Percentiles rank a stretch among this genome's conserved stretches.
These are phyloP conservation scores for Amanita rimosa DNA, from an alignment of 768 basidiomycete species.

Conservation along the genomic window DNA sequence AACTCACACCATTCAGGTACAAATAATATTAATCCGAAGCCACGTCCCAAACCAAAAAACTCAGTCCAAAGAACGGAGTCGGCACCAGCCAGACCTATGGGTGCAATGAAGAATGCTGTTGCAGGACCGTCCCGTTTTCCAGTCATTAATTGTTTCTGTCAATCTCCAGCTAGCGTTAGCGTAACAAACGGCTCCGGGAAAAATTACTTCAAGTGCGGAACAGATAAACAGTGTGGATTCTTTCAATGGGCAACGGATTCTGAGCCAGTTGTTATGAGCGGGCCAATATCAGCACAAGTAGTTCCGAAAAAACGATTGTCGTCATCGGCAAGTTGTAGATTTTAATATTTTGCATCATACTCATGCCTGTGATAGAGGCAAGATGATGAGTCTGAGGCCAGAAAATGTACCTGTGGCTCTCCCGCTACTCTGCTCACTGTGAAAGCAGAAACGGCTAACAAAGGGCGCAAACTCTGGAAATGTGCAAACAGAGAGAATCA, in stretches of 20 bases:
- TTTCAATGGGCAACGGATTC: slow-evolving; percentile 18
- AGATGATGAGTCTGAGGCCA: background rate
- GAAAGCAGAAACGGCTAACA: slow-evolving; percentile 51
- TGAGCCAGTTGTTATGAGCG: background rate
- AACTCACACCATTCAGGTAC: background rate
- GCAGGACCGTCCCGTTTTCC: slow-evolving; percentile 1
- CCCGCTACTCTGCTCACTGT: slow-evolving; percentile 29
- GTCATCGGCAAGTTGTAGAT: slow-evolving; percentile 12
- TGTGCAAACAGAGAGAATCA: slow-evolving; percentile 38
- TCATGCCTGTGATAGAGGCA: background rate
- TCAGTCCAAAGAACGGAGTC: background rate
- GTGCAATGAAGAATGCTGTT: background rate
- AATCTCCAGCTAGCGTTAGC: slow-evolving; percentile 34
- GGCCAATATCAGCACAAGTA: slow-evolving; percentile 3
- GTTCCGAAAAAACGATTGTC: slow-evolving; percentile 19
- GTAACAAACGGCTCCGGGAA: slow-evolving; percentile 30
- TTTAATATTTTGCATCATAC: background rate
- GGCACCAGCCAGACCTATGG: background rate
- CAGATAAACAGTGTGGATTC: slow-evolving; percentile 13
- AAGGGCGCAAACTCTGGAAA: slow-evolving; percentile 71
- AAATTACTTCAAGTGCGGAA: slow-evolving; percentile 17
- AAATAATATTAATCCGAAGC: background rate
- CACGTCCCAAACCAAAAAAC: background rate
- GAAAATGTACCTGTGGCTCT: slow-evolving; percentile 17
- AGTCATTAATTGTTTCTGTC: slow-evolving; percentile 40